Evolutionary conservation across 2,329 filamentous ascomycete genomes (phyloP).

Genomic region (Fusarium floridanum): DNA sequence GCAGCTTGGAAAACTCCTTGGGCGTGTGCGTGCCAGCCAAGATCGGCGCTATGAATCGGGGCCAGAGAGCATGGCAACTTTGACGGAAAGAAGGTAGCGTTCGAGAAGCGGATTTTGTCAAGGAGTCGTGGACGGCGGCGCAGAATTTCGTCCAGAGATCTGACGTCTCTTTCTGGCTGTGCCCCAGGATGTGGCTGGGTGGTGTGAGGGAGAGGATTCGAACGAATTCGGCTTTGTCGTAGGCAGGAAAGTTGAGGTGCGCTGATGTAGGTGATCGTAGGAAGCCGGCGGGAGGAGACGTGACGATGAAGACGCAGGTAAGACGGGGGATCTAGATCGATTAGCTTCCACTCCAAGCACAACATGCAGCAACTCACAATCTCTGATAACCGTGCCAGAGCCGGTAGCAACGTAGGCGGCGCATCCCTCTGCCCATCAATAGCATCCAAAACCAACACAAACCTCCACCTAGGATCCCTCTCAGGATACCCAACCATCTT

Average conservation of each 20-base stretch:
- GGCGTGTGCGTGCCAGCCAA: constrained; percentile 78
- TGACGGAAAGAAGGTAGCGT: constrained; percentile 80
- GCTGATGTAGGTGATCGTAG: constrained; percentile 79
- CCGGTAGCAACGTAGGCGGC: constrained; percentile 81
- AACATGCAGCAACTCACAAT: constrained; percentile 67
- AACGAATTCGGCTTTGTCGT: constrained; percentile 84
- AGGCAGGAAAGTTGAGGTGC: constrained; percentile 86
- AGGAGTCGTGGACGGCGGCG: constrained; percentile 86
- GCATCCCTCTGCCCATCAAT: constrained; percentile 88
- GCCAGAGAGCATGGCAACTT: constrained; percentile 83
- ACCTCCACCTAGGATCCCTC: constrained; percentile 63
- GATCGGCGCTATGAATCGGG: constrained; percentile 84
- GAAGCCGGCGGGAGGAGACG: constrained; percentile 75
- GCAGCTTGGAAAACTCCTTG: constrained; percentile 86
- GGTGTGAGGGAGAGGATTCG: constrained; percentile 76
- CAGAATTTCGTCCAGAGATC: constrained; percentile 87
- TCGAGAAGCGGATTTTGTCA: constrained; percentile 83
- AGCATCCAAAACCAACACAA: constrained; percentile 88
- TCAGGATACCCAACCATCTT: constrained; percentile 67
- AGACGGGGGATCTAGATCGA: constrained; percentile 78
- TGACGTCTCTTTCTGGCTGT: constrained; percentile 65
- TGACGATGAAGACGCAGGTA: constrained; percentile 82
- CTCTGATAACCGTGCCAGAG: constrained; percentile 84
- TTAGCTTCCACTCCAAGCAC: not conserved
- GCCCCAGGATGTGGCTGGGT: constrained; percentile 62